Percentiles rank a stretch among this genome's conserved stretches.
These are phyloP conservation scores for Ustilago curta DNA, from an alignment of 1,284 basidiomycete species.

Conservation along the genomic window DNA sequence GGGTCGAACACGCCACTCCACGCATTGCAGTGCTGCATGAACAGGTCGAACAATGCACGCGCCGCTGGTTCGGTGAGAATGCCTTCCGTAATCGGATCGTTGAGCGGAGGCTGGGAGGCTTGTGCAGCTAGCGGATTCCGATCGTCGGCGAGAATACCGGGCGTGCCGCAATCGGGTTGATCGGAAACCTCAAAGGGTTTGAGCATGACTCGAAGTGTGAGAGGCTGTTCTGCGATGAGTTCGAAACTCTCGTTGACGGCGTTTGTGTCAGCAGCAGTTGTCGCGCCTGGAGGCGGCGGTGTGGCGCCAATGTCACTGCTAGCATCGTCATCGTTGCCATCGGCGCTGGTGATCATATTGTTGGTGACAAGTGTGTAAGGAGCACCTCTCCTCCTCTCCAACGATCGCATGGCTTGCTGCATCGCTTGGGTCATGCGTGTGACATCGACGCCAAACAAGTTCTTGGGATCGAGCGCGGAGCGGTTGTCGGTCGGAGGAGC, in stretches of 20 bases:
- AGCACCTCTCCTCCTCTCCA: constrained; percentile 36
- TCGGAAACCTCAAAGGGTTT: constrained; percentile 50
- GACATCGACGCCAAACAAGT: constrained; percentile 48
- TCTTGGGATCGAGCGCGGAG: constrained; percentile 37
- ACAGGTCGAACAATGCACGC: constrained; percentile 44
- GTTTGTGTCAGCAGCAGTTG: constrained; percentile 32
- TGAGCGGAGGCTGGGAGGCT: constrained; percentile 19
- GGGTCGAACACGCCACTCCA: constrained; percentile 46
- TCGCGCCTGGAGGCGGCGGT: constrained; percentile 30
- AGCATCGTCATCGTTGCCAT: constrained; percentile 36
- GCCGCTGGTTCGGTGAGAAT: constrained; percentile 45
- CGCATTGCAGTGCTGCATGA: constrained; percentile 42
- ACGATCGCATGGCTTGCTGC: constrained; percentile 50
- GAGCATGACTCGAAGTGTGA: constrained; percentile 51
- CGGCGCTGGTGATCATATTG: constrained; percentile 32
- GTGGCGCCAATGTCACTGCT: constrained; percentile 32
- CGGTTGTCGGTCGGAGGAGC: constrained; percentile 14
- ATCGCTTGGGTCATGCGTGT: constrained; percentile 45
- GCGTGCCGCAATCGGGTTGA: constrained; percentile 43
- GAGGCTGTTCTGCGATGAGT: constrained; percentile 51
- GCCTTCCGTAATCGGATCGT: constrained; percentile 50
- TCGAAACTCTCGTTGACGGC: constrained; percentile 51
- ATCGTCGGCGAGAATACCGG: constrained; percentile 28
- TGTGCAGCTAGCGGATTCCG: constrained; percentile 37
- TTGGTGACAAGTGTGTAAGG: constrained; percentile 53